These are phyloP conservation scores for Macaranga tanarius DNA, from an alignment of 441 rosid species.

Conservation along the genomic window DNA sequence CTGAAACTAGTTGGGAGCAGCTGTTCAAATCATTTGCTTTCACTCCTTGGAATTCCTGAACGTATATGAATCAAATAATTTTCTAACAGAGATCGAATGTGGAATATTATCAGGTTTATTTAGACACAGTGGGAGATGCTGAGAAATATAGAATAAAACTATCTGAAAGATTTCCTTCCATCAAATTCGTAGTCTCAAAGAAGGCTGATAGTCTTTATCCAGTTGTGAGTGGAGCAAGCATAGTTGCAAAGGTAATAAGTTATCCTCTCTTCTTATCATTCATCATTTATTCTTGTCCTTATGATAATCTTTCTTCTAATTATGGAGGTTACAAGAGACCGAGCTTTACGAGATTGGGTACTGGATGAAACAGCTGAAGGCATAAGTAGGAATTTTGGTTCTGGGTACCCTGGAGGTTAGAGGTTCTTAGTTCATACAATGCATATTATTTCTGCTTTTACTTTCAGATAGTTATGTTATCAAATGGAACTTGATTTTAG, in stretches of 20 bases:
- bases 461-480: slow-evolving; percentile 2
- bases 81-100: background rate
- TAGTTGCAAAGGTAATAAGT: slow-evolving; percentile 78
- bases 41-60: background rate
- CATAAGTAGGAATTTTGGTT: slow-evolving; percentile 71
- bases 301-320: slow-evolving; percentile 22
- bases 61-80: background rate
- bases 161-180: slow-evolving; percentile 70
- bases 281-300: slow-evolving; percentile 1
- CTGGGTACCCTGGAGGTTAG: slow-evolving; percentile 97
- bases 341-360: slow-evolving; percentile 77
- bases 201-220: slow-evolving; percentile 97
- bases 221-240: slow-evolving; percentile 94
- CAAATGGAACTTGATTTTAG: slow-evolving; percentile 35
- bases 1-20: background rate
- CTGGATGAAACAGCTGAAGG: slow-evolving; percentile 76
- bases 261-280: background rate
- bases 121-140: slow-evolving; percentile 91
- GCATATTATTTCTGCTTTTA: background rate
- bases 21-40: background rate
- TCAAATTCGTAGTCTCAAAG: slow-evolving; percentile 89
- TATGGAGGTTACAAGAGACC: slow-evolving; percentile 83
- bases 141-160: slow-evolving; percentile 79
- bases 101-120: slow-evolving; percentile 56
- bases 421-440: slow-evolving; percentile 1